Evolutionary conservation across 306 rosid genomes (phyloP).

Genomic region (cucumber (Cucumis sativus)): Cucumber_9930_V3 NC_026656.2:12130001-12130500

Average conservation of each 20-base stretch:
- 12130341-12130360: background rate
- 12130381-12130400: background rate
- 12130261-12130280: constrained; percentile 49
- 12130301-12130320: constrained; percentile 25
- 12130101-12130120: constrained; percentile 41
- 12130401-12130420: background rate
- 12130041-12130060: constrained; percentile 57
- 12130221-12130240: constrained; percentile 22
- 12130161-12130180: constrained; percentile 28
- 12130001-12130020: constrained; percentile 27
- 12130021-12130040: constrained; percentile 44
- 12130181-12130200: constrained; percentile 46
- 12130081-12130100: constrained; percentile 43
- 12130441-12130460: background rate
- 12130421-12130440: constrained; percentile 9
- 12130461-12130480: background rate
- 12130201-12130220: constrained; percentile 31
- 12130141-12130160: constrained; percentile 45
- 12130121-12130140: constrained; percentile 41
- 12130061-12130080: constrained; percentile 61
- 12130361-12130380: constrained; percentile 15
- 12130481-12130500: background rate
- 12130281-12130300: constrained; percentile 49
- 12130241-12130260: constrained; percentile 41
- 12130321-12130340: background rate